phyloP scores from a whole-genome alignment of 805 yeast genomes.

The Yamadazyma sp. region DNA sequence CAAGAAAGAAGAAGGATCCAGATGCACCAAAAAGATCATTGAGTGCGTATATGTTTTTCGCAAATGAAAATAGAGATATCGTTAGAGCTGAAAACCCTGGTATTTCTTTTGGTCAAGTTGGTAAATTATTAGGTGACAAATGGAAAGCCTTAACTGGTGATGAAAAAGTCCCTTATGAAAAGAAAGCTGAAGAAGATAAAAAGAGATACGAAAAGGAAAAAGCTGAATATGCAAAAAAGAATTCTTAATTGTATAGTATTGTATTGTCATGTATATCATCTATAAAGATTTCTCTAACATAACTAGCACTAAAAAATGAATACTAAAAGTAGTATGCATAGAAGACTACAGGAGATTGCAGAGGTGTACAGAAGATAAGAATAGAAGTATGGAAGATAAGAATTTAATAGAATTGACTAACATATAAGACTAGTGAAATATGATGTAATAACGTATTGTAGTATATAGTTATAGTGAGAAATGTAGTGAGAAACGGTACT shows the following conservation, averaged over 20 bases:
- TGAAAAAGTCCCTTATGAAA: constrained; percentile 87
- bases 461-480: too few relatives aligned
- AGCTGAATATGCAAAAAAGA: constrained; percentile 66
- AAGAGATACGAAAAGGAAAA: constrained; percentile 96
- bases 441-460: too few relatives aligned
- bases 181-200: constrained; percentile 93
- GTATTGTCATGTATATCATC: too few relatives aligned
- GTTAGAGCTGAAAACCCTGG: constrained; percentile 97
- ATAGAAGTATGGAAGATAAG: too few relatives aligned
- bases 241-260: constrained; percentile 13
- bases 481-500: too few relatives aligned
- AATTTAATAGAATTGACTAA: too few relatives aligned
- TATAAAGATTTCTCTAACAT: too few relatives aligned
- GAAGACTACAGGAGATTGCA: too few relatives aligned
- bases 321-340: too few relatives aligned
- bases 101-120: constrained; percentile 92
- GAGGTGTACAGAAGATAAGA: too few relatives aligned
- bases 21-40: constrained; percentile 99
- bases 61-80: constrained; percentile 94
- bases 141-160: constrained; percentile 89
- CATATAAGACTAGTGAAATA: too few relatives aligned
- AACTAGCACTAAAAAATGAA: too few relatives aligned
- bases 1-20: constrained; percentile 70
- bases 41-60: constrained; percentile 98
- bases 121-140: constrained; percentile 90